Evolutionary conservation across 2,329 filamentous ascomycete species (phyloP), one percentile per base, ranked within the genome.

Genomic region (Xylariomycetidae sp.): DNA sequence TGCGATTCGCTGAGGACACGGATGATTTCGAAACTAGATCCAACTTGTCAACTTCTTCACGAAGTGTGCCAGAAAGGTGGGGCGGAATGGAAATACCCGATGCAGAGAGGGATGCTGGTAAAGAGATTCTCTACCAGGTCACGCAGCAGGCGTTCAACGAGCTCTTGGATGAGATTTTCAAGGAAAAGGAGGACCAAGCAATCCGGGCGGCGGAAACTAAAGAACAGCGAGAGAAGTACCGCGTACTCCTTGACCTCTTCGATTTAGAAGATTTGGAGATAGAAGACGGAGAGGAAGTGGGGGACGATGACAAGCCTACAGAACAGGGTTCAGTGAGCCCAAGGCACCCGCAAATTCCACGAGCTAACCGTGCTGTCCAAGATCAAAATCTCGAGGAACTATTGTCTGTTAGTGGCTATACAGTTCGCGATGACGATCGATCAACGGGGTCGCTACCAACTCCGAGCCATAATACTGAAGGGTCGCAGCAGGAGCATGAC

Each of bases 111-210:
- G 88, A 95, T 56, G 80, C 87, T 5, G 88, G 87, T 23, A 87
- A 84, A 47, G 88, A 97, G 54, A 84, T 96, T 4, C 66, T 97
- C 1, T 96, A 94, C 52, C 86, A 95, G 56, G 80, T 94, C 19
- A 88, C 87, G 1, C 88, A 96, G 58, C 85, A 95, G 58, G 85
- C 88, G 1, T 87, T 95, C 63, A 96, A 97, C 51, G 88, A 97
- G 60, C 68, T 97, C 3, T 74, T 98, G 1, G 87, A 97, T 52
- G 74, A 80, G 2, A 70, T 98, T 0, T 98, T 98, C 65, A 83
- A 83, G 46, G 69, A 74, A 4, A 82, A 83, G 44, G 90, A 97
- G 58, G 81, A 89, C 42, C 58, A 86, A 13, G 81, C 88, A 2
- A 63, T 92, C 38, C 72, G 78, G 34, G 81, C 80, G 9, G 73